These are phyloP conservation scores for Tetrahymena elliotti DNA, from an alignment of 73 alveolate species.

Conservation along the genomic window DNA sequence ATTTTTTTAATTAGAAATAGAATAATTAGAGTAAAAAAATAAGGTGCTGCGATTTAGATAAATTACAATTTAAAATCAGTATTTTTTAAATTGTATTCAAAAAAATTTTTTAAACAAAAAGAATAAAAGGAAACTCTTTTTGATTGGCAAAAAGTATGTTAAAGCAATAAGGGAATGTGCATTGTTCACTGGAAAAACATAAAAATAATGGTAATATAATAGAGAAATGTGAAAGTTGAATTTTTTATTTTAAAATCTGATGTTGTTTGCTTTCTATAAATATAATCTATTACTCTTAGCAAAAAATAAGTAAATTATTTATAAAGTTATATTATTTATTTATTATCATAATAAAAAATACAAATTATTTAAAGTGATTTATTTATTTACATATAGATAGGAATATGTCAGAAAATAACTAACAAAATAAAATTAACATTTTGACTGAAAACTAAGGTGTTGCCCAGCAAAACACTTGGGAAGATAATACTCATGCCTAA, in stretches of 20 bases:
- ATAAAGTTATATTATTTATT: background rate
- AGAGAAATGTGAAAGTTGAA: too few species aligned
- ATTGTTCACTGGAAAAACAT: too few species aligned
- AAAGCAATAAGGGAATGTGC: too few species aligned
- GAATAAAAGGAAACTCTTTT: too few species aligned
- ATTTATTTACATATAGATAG: background rate
- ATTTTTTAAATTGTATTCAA: too few species aligned
- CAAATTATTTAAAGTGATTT: background rate
- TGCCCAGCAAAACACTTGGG: background rate
- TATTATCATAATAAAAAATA: background rate
- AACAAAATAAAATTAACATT: background rate
- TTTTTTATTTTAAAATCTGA: background rate
- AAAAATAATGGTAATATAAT: too few species aligned
- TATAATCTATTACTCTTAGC: background rate
- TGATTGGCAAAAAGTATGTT: too few species aligned
- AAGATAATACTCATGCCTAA: background rate
- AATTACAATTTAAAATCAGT: background rate
- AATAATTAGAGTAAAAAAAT: too few species aligned
- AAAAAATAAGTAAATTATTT: background rate
- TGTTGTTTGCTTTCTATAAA: background rate
- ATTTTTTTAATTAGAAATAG: too few species aligned
- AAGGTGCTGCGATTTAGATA: background rate
- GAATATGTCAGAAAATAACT: background rate
- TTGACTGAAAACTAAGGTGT: background rate
- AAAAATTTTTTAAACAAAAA: too few species aligned